Base-by-base conservation (phyloP, 257 asterid genomes). In the Solanum bulbocastanum region DNA sequence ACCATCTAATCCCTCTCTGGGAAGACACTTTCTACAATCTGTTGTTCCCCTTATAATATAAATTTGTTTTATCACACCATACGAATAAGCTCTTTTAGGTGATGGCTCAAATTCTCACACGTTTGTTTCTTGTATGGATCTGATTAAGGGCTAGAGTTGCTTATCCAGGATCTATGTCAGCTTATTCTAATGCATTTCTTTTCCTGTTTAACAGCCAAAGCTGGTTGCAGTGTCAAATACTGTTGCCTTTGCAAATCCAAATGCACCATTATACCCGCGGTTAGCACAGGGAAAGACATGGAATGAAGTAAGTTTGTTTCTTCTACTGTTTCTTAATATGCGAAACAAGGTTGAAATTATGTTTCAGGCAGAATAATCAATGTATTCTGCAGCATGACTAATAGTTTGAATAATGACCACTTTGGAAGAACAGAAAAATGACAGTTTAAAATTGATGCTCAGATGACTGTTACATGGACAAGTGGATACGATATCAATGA, bases 391-490 rank as follows among this genome's bases (percentile, higher is more conserved):
- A 81, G 40, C 1, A 11, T 81, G 27, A 81, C 68, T 46, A 81
- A 46, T 82, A 27, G 42, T 82, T 82, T 82, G 85, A 82, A 30
- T 49, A 27, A 0, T 18, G 69, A 82, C 69, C 69, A 82, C 69
- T 49, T 18, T 10, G 69, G 69, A 46, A 82, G 40, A 20, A 20
- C 68, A 58, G 39, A 15, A 71, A 49, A 68, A 75, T 76, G 30
- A 68, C 20, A 32, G 65, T 89, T 89, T 73, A 27, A 22, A 83
- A 86, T 84, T 90, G 87, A 56, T 88, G 20, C 83, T 79, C 94
- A 97, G 99, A 97, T 96, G 98, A 94, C 99, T 32, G 95, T 97
- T 74, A 97, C 99, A 35, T 97, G 99, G 99, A 97, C 99, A 10
- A 97, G 99, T 86, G 99, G 99, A 58, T 95, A 94, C 62, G 93